Evolutionary conservation across 768 basidiomycete genomes (phyloP), one percentile per base, ranked within the genome.

Genomic region (Leccinum pellstonianum): DNA sequence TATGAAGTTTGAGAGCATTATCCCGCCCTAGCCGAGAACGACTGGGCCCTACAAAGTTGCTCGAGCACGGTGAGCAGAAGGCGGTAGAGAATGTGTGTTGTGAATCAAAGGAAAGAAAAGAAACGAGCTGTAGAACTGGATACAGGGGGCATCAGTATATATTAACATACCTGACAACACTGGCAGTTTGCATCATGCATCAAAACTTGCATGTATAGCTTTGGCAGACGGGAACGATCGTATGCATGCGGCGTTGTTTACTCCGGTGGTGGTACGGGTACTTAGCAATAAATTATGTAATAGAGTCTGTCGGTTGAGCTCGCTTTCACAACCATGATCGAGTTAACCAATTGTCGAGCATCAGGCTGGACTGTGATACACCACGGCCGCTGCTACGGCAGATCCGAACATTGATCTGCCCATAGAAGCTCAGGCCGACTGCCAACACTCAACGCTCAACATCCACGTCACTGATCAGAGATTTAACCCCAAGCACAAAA

Each of bases 1-100:
- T 51, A 72, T 75, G 63, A 73, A 64, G 60, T 53, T 65, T 54
- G 74, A 60, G 52, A 73, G 63, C 66, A 73, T 70, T 10, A 21
- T 58, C 27, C 46, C 37, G 23, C 17, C 29, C 61, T 51, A 4
- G 29, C 37, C 21, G 48, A 17, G 19, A 35, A 31, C n/a, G 49
- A 27, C 4, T 31, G 41, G 5, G 19, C 43, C 38, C 37, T 14
- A 46, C n/a, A 25, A 58, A 49, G 27, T 27, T 19, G 46, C 21
- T 23, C 17, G 37, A 49, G 29, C 29, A 29, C 29, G 14, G 31
- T 17, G 55, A 43, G 43, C 15, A 35, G 47, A 47, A 49, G 21
- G 19, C 47, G 53, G 25, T 6, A 55, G 29, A 49, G 41, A 38
- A 29, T 29, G 5, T 5, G 33, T 47, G 41, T 21, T 2, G 35